Evolutionary conservation across 176 grass and related monocot genomes (phyloP), one percentile per base, ranked within the genome.

Genomic region (Hsuehochloa calcarea): DNA sequence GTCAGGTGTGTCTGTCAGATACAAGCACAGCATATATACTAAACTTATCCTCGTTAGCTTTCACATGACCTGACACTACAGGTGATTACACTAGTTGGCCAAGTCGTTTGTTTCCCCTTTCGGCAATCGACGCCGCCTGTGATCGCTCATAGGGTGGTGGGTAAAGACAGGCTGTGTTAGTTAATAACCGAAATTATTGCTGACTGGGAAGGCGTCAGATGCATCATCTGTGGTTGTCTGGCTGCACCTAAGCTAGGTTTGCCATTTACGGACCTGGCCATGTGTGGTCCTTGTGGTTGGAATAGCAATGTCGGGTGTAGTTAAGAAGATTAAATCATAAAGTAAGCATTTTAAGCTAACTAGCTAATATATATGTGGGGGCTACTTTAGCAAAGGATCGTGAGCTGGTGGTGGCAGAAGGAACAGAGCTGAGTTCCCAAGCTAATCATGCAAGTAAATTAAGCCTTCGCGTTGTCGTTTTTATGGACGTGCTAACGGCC

Each of bases 381-480:
- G 34, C 34, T 75, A 65, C 45, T 31, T 84, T 43, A 70, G 80
- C 19, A 7, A 16, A 25, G 22, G 59, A 83, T 67, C 84, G 61
- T 90, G 51, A 47, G 74, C 29, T 56, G 88, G 29, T 83, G 73
- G 78, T 58, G 79, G 65, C 67, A 58, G 46, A 72, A 81, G 56
- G 83, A 80, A 45, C 72, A 37, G 20, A 29, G 65, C 50, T 10
- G 76, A 12, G 82, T 17, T 40, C 70, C 47, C 52, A 39, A 55
- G 66, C 83, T 83, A 83, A 83, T 90, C 80, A 76, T 82, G 61
- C 60, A 6, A 17, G 49, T 35, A 81, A 66, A 75, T 26, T 82
- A 87, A 75, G 60, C 70, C 38, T 75, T 23, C 0, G 6, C 39
- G 37, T 22, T 82, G 70, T 87, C 79, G 79, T 81, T 60, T 82